A percentile compares a stretch with the other conserved stretches of the same genome.
These are phyloP conservation scores for Grammothele lineata DNA, from an alignment of 768 basidiomycete genomes.

Conservation along the genomic window DNA sequence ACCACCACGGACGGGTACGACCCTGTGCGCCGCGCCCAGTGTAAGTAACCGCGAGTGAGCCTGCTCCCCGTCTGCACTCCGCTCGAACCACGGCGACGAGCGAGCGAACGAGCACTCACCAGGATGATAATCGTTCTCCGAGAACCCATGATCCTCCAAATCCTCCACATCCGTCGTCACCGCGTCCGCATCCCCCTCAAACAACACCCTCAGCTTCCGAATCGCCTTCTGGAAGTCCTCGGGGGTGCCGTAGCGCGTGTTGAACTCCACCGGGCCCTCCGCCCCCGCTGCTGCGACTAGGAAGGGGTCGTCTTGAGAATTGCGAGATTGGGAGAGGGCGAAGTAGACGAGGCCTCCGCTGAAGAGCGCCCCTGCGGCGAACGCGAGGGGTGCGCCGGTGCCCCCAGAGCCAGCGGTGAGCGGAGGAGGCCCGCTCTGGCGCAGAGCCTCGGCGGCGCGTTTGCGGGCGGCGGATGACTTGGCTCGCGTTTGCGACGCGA, in stretches of 20 bases:
- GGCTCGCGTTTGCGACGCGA: too few relatives aligned
- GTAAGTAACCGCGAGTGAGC: not conserved
- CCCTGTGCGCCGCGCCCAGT: conserved; percentile 23
- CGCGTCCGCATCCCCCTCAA: conserved; percentile 29
- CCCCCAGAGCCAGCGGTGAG: too few relatives aligned
- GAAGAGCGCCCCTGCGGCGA: too few relatives aligned
- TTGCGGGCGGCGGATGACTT: too few relatives aligned
- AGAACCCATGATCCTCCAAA: conserved; percentile 51
- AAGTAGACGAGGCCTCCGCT: too few relatives aligned
- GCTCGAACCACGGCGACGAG: not conserved
- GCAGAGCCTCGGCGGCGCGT: too few relatives aligned
- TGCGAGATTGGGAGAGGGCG: too few relatives aligned
- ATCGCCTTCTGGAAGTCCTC: conserved; percentile 53
- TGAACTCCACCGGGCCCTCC: conserved; percentile 1
- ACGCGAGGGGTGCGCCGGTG: too few relatives aligned
- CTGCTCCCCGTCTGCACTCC: not conserved
- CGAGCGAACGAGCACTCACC: conserved; percentile 40
- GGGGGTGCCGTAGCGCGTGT: conserved; percentile 42
- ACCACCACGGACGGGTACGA: conserved; percentile 55
- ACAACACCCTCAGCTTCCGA: conserved; percentile 39
- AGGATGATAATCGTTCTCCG: conserved; percentile 46
- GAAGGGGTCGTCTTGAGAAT: too few relatives aligned
- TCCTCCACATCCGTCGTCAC: conserved; percentile 52
- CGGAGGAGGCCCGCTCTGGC: too few relatives aligned
- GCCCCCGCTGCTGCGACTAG: too few relatives aligned